Evolutionary conservation across 2,329 filamentous ascomycete species (phyloP).

Genomic region (Pseudodiploospora longispora): DNA sequence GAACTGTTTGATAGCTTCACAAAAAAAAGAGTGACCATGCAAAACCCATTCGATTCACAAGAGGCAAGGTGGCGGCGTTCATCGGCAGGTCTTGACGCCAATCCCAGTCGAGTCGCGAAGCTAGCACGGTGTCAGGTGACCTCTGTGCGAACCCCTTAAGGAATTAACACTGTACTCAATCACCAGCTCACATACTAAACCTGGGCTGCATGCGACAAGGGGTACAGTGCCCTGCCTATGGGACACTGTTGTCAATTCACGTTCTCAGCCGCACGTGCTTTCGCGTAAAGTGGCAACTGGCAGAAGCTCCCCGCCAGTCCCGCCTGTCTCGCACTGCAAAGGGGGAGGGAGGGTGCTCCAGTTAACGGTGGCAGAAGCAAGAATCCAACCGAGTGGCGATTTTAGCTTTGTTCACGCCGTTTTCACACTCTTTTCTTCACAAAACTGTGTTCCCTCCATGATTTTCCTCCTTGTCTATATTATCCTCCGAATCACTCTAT

Average conservation of each 20-base stretch:
- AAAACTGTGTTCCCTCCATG: too few relatives aligned
- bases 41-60: too few relatives aligned
- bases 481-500: too few relatives aligned
- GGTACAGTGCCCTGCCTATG: conserved; percentile 11
- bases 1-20: too few relatives aligned
- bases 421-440: too few relatives aligned
- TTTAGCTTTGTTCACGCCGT: conserved; percentile 10
- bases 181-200: background rate
- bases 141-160: background rate
- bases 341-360: conserved; percentile 8
- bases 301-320: too few relatives aligned
- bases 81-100: conserved; percentile 7
- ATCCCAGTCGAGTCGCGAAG: conserved; percentile 16
- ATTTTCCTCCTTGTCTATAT: too few relatives aligned
- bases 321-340: conserved; percentile 22
- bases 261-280: conserved; percentile 19
- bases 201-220: background rate
- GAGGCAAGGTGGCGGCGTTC: background rate
- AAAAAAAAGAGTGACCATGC: background rate
- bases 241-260: background rate
- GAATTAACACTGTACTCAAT: conserved; percentile 12
- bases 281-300: conserved; percentile 23
- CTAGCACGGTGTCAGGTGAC: conserved; percentile 29
- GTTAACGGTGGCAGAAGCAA: conserved; percentile 16
- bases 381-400: conserved; percentile 16